phyloP scores from a whole-genome alignment of 805 yeast genomes.

The Starmerella asiatica region DNA sequence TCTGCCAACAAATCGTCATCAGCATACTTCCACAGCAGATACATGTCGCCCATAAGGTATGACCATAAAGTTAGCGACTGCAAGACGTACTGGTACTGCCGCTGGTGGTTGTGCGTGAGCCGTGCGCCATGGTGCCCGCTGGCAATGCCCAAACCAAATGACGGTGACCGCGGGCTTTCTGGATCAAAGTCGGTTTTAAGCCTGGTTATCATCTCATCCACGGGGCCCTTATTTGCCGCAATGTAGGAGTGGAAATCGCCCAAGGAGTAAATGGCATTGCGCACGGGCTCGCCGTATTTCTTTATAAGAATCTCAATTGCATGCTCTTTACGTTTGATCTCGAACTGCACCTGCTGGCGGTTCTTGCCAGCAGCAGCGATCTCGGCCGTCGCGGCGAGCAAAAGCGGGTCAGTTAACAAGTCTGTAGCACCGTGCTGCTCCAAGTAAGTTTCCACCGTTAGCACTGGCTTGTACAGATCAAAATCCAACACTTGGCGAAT shows the following conservation, averaged over 20 bases:
- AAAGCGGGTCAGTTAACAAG: constrained; percentile 44
- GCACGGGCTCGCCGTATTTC: constrained; percentile 32
- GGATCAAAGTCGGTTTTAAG: constrained; percentile 36
- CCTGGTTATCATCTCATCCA: constrained; percentile 45
- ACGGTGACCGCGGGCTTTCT: background rate
- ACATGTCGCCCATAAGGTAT: constrained; percentile 63
- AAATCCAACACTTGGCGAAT: constrained; percentile 59
- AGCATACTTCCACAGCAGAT: constrained; percentile 61
- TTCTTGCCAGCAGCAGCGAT: constrained; percentile 47
- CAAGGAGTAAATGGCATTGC: constrained; percentile 59
- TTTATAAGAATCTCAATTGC: constrained; percentile 49
- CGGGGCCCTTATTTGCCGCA: constrained; percentile 55
- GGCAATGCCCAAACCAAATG: constrained; percentile 45
- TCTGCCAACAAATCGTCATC: constrained; percentile 53
- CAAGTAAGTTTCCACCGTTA: constrained; percentile 43
- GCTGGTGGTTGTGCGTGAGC: constrained; percentile 56
- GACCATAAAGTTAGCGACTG: constrained; percentile 70
- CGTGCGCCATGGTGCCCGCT: constrained; percentile 59
- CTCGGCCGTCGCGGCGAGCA: constrained; percentile 54
- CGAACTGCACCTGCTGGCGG: constrained; percentile 40
- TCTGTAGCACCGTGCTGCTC: constrained; percentile 29
- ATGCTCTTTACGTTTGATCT: constrained; percentile 52
- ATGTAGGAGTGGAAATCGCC: constrained; percentile 69
- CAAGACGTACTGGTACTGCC: constrained; percentile 60
- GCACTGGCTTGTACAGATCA: constrained; percentile 58